A percentile compares a stretch with the other conserved stretches of the same genome.
Evolutionary conservation across 495 filamentous ascomycete species (phyloP).

Genomic region (Delitschia confertaspora): DNA sequence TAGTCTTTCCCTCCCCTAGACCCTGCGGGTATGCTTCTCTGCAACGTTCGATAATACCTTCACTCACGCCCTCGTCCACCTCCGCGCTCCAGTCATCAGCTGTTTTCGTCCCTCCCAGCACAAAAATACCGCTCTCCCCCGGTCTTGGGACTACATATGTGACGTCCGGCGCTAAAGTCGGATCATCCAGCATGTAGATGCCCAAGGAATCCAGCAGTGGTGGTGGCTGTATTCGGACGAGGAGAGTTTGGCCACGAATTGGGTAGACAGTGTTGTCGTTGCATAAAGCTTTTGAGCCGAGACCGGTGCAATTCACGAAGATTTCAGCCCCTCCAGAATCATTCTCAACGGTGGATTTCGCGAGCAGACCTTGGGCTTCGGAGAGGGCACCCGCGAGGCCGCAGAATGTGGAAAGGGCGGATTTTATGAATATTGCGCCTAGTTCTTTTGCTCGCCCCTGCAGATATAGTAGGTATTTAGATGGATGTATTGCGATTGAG

Average conservation of each 20-base stretch:
- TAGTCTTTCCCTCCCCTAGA: conserved; percentile 26
- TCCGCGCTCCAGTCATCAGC: conserved; percentile 31
- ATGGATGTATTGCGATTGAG: too few species aligned
- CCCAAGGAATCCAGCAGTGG: neutral
- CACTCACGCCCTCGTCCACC: conserved; percentile 30
- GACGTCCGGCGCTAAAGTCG: conserved; percentile 4
- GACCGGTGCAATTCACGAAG: conserved; percentile 35
- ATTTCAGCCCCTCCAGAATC: too few species aligned
- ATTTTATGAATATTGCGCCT: too few species aligned
- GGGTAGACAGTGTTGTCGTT: conserved; percentile 30
- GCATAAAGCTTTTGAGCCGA: conserved; percentile 28
- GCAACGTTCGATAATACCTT: conserved; percentile 32
- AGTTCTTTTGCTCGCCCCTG: too few species aligned
- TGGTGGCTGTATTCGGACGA: conserved; percentile 23
- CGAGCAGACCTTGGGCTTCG: too few species aligned
- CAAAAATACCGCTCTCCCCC: conserved; percentile 31
- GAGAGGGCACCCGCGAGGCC: too few species aligned
- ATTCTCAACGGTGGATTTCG: too few species aligned
- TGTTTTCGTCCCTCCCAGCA: conserved; percentile 37
- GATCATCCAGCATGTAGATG: neutral
- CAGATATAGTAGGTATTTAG: too few species aligned
- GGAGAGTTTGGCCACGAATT: conserved; percentile 33
- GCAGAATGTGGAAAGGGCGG: too few species aligned
- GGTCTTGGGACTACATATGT: conserved; percentile 35
- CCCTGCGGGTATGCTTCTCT: conserved; percentile 34